Conservation (phyloP, 371 early-diverging fungal genomes). For the Mucor lusitanicus region DNA sequence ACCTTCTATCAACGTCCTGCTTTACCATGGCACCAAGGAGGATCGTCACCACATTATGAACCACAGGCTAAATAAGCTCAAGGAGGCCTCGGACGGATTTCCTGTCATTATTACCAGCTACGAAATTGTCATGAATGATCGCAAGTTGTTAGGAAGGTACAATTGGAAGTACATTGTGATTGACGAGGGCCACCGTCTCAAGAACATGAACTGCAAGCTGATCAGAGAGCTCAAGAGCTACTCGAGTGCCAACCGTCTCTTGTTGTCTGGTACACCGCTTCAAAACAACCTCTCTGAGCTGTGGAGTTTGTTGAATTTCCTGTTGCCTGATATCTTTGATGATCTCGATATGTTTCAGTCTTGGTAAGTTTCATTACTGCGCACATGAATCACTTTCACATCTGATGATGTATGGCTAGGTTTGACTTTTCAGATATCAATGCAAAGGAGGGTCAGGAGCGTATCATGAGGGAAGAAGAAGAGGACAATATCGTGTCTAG, state of each 20-base stretch:
- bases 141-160: conserved; percentile 66
- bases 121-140: conserved; percentile 89
- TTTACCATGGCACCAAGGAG: conserved; percentile 89
- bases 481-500: conserved; percentile 75
- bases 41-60: conserved; percentile 80
- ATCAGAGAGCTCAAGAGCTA: conserved; percentile 83
- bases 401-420: conserved; percentile 21
- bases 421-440: conserved; percentile 82
- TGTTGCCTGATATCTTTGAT: conserved; percentile 90
- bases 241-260: conserved; percentile 82
- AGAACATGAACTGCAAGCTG: conserved; percentile 91
- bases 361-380: conserved; percentile 50
- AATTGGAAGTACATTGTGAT: conserved; percentile 92
- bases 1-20: conserved; percentile 83
- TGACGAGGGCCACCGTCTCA: conserved; percentile 96
- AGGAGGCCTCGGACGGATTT: conserved; percentile 52
- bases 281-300: conserved; percentile 94
- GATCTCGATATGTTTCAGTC: conserved; percentile 80
- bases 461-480: conserved; percentile 74
- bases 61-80: conserved; percentile 62
- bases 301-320: conserved; percentile 94
- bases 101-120: conserved; percentile 91
- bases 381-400: not conserved
- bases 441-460: conserved; percentile 65
- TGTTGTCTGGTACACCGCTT: conserved; percentile 93